Percentiles rank a stretch among this genome's conserved stretches.
These are phyloP conservation scores for Candida broadrunensis DNA, from an alignment of 805 yeast genomes.

Conservation along the genomic window DNA sequence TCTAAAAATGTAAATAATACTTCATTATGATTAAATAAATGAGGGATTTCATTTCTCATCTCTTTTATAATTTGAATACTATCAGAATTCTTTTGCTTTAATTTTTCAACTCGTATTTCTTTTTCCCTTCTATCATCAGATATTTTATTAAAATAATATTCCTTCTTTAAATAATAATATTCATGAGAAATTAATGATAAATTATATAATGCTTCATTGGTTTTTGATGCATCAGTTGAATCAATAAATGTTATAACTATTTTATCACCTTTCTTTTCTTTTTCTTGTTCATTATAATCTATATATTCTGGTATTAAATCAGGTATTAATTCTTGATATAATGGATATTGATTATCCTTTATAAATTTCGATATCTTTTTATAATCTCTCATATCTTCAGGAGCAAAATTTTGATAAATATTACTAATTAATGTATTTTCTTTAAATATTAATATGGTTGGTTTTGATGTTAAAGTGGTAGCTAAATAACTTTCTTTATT, in stretches of 20 bases:
- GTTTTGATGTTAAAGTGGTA: constrained; percentile 55
- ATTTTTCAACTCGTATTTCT: constrained; percentile 34
- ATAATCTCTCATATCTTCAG: constrained; percentile 58
- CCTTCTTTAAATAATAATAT: constrained; percentile 43
- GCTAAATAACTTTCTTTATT: constrained; percentile 48
- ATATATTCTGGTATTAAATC: constrained; percentile 24
- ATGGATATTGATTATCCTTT: constrained; percentile 46
- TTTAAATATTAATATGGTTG: constrained; percentile 60
- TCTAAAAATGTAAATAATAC: constrained; percentile 52
- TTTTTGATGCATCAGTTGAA: constrained; percentile 28
- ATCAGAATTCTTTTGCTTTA: constrained; percentile 41
- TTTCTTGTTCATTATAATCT: constrained; percentile 21
- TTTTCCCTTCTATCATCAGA: constrained; percentile 32
- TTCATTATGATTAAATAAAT: constrained; percentile 41
- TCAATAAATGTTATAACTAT: constrained; percentile 50
- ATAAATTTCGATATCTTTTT: constrained; percentile 51
- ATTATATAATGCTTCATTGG: constrained; percentile 32
- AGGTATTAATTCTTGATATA: constrained; percentile 50
- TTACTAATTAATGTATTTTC: constrained; percentile 52
- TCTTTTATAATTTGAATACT: constrained; percentile 43
- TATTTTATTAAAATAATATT: constrained; percentile 35
- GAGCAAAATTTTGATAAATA: constrained; percentile 58
- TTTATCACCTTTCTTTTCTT: constrained; percentile 27
- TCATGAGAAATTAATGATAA: constrained; percentile 47
- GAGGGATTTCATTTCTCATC: constrained; percentile 49